A percentile compares a stretch with the other conserved stretches of the same genome.
Conservation (phyloP, 352 stramenopile genomes). For the Phytophthora podocarpi region DNA sequence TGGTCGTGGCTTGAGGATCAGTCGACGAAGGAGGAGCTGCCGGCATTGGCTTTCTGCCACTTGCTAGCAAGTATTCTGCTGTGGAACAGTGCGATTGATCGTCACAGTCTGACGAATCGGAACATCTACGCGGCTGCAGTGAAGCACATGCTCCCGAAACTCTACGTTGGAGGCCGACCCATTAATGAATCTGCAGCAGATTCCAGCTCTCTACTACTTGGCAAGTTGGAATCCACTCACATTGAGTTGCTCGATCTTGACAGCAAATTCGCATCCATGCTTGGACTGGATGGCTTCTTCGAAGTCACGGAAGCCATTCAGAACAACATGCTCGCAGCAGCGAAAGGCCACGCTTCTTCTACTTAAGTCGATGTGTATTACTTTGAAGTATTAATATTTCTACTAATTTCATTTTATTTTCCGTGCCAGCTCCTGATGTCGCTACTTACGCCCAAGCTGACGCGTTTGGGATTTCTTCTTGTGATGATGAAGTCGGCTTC, state of each 20-base stretch:
- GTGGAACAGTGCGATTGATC: slow-evolving; percentile 48
- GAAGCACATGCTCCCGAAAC: slow-evolving; percentile 25
- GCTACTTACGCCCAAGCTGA: slow-evolving; percentile 24
- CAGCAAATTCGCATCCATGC: slow-evolving; percentile 31
- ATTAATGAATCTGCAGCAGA: slow-evolving; percentile 8
- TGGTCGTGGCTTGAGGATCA: slow-evolving; percentile 75
- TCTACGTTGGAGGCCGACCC: slow-evolving; percentile 23
- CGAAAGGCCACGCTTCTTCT: neutral
- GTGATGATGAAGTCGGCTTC: slow-evolving; percentile 3
- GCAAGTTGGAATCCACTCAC: slow-evolving; percentile 20
- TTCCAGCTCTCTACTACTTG: slow-evolving; percentile 19
- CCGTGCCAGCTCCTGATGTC: neutral
- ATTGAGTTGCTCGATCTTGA: slow-evolving; percentile 41
- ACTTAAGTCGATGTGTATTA: slow-evolving; percentile 23
- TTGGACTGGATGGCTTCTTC: slow-evolving; percentile 40
- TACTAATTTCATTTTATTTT: slow-evolving; percentile 12
- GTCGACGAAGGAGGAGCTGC: slow-evolving; percentile 37
- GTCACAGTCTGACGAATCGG: slow-evolving; percentile 25
- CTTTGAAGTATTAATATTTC: slow-evolving; percentile 12
- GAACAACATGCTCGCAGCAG: slow-evolving; percentile 28
- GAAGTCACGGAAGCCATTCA: slow-evolving; percentile 39
- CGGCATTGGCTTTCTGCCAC: slow-evolving; percentile 56
- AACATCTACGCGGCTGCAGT: slow-evolving; percentile 35
- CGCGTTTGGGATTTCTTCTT: slow-evolving; percentile 3
- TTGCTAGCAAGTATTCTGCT: slow-evolving; percentile 51